Percentiles rank a stretch among this genome's conserved stretches.
phyloP scores from a whole-genome alignment of 768 basidiomycete genomes.

The Auricularia sp. region DNA sequence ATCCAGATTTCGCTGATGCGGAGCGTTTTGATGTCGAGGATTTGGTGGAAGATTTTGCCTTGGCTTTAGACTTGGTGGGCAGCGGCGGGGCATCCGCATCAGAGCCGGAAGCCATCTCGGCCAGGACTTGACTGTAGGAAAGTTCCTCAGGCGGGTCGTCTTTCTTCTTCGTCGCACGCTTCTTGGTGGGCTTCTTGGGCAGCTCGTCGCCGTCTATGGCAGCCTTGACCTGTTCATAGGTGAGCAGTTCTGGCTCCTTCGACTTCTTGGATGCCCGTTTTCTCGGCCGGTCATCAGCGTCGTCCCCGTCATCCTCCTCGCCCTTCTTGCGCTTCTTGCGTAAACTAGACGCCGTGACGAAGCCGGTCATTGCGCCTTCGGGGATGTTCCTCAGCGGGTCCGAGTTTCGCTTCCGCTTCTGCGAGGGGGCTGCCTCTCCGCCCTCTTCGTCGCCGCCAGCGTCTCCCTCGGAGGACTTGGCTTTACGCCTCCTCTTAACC shows the following conservation, averaged over 20 bases:
- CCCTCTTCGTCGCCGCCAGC: slow-evolving; percentile 8
- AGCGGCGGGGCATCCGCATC: background rate
- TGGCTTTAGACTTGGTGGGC: background rate
- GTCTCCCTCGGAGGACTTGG: slow-evolving; percentile 8
- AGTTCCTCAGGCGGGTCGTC: background rate
- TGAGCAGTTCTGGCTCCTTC: slow-evolving; percentile 28
- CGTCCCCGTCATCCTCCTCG: slow-evolving; percentile 28
- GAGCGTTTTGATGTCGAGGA: background rate
- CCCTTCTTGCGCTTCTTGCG: slow-evolving; percentile 41
- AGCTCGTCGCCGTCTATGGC: slow-evolving; percentile 58
- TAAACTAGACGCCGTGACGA: slow-evolving; percentile 59
- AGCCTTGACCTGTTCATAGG: slow-evolving; percentile 29
- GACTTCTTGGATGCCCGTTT: slow-evolving; percentile 21
- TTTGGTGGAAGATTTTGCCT: background rate
- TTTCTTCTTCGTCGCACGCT: background rate
- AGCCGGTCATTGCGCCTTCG: slow-evolving; percentile 56
- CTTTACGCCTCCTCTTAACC: slow-evolving; percentile 24
- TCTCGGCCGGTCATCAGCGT: background rate
- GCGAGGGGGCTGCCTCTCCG: slow-evolving; percentile 14
- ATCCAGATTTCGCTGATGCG: background rate
- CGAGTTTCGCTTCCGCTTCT: slow-evolving; percentile 64
- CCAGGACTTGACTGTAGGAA: background rate
- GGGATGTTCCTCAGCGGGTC: slow-evolving; percentile 65
- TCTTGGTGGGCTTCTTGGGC: background rate
- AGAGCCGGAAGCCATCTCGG: background rate